A percentile compares a stretch with the other conserved stretches of the same genome.
phyloP scores from a whole-genome alignment of 176 grass and related monocot species.

The Oryza meridionalis region DNA sequence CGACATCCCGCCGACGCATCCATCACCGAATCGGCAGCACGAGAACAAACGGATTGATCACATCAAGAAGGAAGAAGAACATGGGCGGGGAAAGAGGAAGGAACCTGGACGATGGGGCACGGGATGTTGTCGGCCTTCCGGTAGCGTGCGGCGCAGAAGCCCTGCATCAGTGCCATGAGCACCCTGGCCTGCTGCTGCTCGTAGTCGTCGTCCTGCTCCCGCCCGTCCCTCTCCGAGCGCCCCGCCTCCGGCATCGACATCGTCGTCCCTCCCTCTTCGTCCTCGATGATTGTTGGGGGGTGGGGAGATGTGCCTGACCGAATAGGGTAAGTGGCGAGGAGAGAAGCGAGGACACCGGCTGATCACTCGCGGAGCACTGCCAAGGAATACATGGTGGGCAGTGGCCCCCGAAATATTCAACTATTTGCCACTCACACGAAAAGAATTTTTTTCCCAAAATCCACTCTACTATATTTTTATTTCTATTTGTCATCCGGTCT shows the following conservation, averaged over 20 bases:
- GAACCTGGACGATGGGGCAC: conserved; percentile 58
- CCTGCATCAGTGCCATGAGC: conserved; percentile 55
- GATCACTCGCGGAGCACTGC: background rate
- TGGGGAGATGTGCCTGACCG: background rate
- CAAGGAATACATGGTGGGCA: no score
- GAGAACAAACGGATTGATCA: background rate
- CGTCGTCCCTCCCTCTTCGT: background rate
- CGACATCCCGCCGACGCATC: background rate
- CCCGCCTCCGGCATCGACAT: conserved; percentile 51
- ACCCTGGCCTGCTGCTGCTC: conserved; percentile 48
- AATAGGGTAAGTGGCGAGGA: background rate
- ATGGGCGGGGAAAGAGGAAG: background rate
- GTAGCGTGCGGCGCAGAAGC: conserved; percentile 55
- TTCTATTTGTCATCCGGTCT: no score
- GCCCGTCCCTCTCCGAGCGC: conserved; percentile 39
- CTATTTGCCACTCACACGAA: no score
- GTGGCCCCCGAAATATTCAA: no score
- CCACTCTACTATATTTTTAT: no score
- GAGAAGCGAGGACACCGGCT: background rate
- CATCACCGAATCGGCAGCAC: background rate
- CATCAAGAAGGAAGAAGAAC: no score
- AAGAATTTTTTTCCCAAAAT: no score
- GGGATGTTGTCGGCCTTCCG: conserved; percentile 58
- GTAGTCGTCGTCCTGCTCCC: conserved; percentile 29
- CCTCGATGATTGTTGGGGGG: background rate